Percentiles rank a stretch among this genome's conserved stretches.
Evolutionary conservation across 208 protist species (phyloP).

Genomic region (Leishmania major): DNA sequence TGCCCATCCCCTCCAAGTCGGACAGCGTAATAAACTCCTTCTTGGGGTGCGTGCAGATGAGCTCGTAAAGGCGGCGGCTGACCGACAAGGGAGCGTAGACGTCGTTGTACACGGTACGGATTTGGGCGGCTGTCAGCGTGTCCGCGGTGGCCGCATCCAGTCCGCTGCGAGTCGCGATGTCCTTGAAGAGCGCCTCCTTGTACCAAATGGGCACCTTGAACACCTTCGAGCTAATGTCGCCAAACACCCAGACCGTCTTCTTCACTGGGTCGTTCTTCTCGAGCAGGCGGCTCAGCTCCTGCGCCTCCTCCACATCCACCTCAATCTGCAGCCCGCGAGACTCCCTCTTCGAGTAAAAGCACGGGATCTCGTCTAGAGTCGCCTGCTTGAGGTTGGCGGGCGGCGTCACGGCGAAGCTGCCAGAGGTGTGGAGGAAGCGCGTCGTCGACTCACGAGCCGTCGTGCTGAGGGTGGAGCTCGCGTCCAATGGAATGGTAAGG

Average conservation of each 20-base stretch:
- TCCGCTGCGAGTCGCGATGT: conserved; percentile 47
- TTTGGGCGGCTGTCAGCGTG: conserved; percentile 52
- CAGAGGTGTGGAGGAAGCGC: conserved; percentile 58
- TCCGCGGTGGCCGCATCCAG: conserved; percentile 30
- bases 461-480: conserved; percentile 24
- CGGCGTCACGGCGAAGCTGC: conserved; percentile 52
- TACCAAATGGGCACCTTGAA: conserved; percentile 84
- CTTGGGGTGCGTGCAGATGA: conserved; percentile 54
- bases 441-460: conserved; percentile 31
- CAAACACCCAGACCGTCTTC: conserved; percentile 57
- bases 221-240: conserved; percentile 64
- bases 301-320: conserved; percentile 37
- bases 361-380: conserved; percentile 67
- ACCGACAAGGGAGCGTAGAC: conserved; percentile 53
- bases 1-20: conserved; percentile 66
- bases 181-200: conserved; percentile 78
- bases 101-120: conserved; percentile 62
- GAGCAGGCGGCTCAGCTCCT: conserved; percentile 56
- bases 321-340: conserved; percentile 49
- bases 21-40: conserved; percentile 68
- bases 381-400: conserved; percentile 64
- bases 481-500: conserved; percentile 33
- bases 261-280: conserved; percentile 36
- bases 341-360: conserved; percentile 72
- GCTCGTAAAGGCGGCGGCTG: conserved; percentile 78